Conservation (phyloP, 345 rosid genomes). For the Physaria fendleri region DNA sequence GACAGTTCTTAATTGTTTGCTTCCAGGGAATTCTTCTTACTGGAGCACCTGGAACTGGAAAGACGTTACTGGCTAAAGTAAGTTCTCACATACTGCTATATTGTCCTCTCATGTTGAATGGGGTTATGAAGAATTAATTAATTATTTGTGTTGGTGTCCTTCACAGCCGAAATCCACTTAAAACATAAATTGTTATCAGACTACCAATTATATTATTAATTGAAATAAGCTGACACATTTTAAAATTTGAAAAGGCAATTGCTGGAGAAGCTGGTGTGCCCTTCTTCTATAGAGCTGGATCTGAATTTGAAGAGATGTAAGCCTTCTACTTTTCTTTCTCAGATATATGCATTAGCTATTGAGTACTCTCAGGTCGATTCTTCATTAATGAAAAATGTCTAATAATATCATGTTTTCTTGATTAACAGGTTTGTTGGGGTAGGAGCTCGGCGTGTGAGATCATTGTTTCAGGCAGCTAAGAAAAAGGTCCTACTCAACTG, state of each 20-base stretch:
- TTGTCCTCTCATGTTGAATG: neutral
- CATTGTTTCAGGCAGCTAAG: slow-evolving; percentile 95
- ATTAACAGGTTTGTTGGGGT: slow-evolving; percentile 95
- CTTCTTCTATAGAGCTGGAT: slow-evolving; percentile 96
- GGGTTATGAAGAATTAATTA: neutral
- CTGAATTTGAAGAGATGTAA: slow-evolving; percentile 99
- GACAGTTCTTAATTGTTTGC: slow-evolving; percentile 11
- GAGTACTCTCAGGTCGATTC: neutral
- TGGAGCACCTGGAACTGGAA: slow-evolving; percentile 99
- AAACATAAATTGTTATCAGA: neutral
- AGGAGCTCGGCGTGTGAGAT: slow-evolving; percentile 94
- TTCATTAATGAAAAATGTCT: neutral
- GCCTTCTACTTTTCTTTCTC: slow-evolving; percentile 20
- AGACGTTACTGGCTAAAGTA: slow-evolving; percentile 96
- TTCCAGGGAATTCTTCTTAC: slow-evolving; percentile 95
- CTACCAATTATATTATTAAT: neutral
- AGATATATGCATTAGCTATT: neutral
- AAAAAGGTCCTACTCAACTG: slow-evolving; percentile 56
- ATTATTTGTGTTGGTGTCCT: neutral
- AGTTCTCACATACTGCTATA: neutral
- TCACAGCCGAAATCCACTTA: neutral
- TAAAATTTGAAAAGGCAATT: slow-evolving; percentile 68
- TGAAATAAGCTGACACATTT: slow-evolving; percentile 6
- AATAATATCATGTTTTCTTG: slow-evolving; percentile 5
- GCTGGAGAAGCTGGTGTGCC: slow-evolving; percentile 99